Base-by-base conservation (phyloP, 2,329 filamentous ascomycete species). In the Xylaria multiplex region DNA sequence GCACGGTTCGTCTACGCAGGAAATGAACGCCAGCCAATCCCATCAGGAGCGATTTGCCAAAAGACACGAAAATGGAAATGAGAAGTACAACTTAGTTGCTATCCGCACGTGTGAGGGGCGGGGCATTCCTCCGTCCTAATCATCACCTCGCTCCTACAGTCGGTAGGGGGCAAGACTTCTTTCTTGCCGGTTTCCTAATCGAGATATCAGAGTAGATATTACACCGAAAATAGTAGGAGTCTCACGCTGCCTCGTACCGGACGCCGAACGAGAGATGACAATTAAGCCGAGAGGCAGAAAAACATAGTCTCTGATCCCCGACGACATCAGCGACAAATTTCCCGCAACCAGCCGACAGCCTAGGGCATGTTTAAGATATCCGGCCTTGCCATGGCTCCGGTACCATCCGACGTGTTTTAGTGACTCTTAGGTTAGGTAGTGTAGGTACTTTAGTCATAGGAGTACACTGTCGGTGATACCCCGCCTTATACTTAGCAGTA, bases 351-450 rank as follows among this genome's bases (percentile, higher is more conserved):
- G 16, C 32, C 32, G 35, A 30, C 14, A n/a, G 35, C 32, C 32
- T n/a, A 37, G n/a, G 13, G 32, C n/a, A 16, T 7, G 8, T 52
- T 46, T 32, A 52, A 22, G 32, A 22, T 55, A 14, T 48, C 35
- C 32, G 22, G n/a, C 9, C 46, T 57, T 37, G 8, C 43, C 46
- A 63, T 32, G 9, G n/a, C 37, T 52, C 24, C 60, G 60, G 53
- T 43, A 55, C 52, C 40, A 35, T 58, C 60, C 60, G 60, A 63
- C n/a, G 14, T 46, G 37, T 30, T 52, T 32, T 37, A 46, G 46
- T 14, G 46, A 57, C 53, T n/a, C n/a, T n/a, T n/a, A n/a, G n/a
- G n/a, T n/a, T n/a, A n/a, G n/a, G n/a, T n/a, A n/a, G n/a, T n/a
- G n/a, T n/a, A n/a, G n/a, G n/a, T n/a, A n/a, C n/a, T n/a, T n/a